Base-by-base conservation (phyloP, 805 yeast species). In the Metschnikowia kofuensis region DNA sequence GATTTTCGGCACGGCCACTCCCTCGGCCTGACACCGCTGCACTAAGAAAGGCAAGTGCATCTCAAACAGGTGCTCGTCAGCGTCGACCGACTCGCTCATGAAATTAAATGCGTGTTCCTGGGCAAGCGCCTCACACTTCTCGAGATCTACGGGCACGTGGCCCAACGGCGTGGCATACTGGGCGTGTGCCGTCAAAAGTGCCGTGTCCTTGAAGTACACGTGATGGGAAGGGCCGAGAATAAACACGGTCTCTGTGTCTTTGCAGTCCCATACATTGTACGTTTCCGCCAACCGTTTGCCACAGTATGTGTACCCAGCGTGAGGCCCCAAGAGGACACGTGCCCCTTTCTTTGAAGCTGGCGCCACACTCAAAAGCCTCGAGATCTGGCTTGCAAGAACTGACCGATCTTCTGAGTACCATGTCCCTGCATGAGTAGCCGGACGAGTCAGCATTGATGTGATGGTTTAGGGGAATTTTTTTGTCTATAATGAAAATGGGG, bases 161-260 rank as follows among this genome's bases (percentile, higher is more conserved):
- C 99, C 99, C 15, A 91, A 62, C 0, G 99, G 99, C 0, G 99
- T 92, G 30, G 78, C 85, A 60, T 89, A 84, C 8, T 52, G 55
- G 12, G 70, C 72, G 61, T 74, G 89, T 1, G 65, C 65, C 2
- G 87, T 75, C 1, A 84, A 57, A 49, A 80, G 66, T 0, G 80
- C 86, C 28, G 75, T 73, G 28, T 85, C 84, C 48, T 73, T 73
- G 69, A 87, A 89, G 63, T 85, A 91, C 8, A 87, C 84, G 65
- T 88, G 96, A 63, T 94, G 99, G 0, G 96, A 87, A 0, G 99
- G 99, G 0, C 98, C 97, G 62, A 94, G 64, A 1, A 94, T 72
- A 56, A 94, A 87, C 1, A 94, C 79, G 15, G 92, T 72, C 55
- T 81, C 76, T 15, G 76, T 75, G 9, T 69, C 69, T 1, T 76